Evolutionary conservation across 2,329 filamentous ascomycete genomes (phyloP).

Genomic region (Xylariaceae sp.): DNA sequence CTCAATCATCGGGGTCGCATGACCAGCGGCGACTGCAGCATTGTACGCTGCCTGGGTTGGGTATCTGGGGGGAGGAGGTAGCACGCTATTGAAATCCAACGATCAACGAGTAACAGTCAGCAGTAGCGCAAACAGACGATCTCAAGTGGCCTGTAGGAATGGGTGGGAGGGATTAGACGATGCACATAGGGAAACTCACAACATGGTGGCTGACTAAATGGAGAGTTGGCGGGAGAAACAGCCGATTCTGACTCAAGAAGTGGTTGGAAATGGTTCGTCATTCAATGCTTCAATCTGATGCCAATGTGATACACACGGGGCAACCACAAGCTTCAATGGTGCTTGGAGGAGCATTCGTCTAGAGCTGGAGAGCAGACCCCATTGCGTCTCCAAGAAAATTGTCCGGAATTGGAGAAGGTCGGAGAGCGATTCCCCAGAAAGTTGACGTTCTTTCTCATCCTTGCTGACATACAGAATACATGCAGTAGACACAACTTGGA

Average conservation of each 20-base stretch:
- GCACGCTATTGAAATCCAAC: conserved; percentile 51
- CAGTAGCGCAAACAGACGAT: neutral
- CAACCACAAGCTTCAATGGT: too few species aligned
- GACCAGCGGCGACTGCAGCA: conserved; percentile 62
- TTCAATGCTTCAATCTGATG: too few species aligned
- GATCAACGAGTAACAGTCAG: conserved; percentile 12
- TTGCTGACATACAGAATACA: neutral
- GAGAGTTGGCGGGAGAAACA: neutral
- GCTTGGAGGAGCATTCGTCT: too few species aligned
- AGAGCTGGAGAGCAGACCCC: too few species aligned
- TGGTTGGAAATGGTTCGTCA: too few species aligned
- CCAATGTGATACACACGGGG: too few species aligned
- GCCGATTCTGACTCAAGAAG: neutral
- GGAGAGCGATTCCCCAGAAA: too few species aligned
- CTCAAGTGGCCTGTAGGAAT: neutral
- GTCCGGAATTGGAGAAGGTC: neutral
- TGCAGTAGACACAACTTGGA: too few species aligned
- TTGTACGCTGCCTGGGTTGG: conserved; percentile 68
- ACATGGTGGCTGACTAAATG: conserved; percentile 13
- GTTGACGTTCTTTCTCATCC: conserved; percentile 1
- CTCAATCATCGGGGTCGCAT: conserved; percentile 74
- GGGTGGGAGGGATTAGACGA: neutral
- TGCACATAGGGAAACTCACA: conserved; percentile 22
- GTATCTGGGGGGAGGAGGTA: conserved; percentile 83
- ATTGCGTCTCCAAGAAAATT: too few species aligned